phyloP scores from a whole-genome alignment of 208 protist genomes.

The Entamoeba moshkovskii region DNA sequence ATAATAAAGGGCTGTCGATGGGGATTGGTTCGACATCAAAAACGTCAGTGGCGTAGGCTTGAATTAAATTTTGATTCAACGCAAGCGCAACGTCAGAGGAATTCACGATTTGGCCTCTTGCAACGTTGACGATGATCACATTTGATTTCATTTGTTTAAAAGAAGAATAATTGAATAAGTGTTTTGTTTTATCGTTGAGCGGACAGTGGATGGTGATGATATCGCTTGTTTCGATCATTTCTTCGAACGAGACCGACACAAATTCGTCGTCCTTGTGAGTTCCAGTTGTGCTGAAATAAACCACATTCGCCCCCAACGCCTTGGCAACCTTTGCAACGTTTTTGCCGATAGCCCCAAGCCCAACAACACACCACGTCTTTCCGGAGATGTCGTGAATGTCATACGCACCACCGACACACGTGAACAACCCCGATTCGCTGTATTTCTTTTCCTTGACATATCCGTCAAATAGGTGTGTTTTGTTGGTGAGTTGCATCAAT shows the following conservation, averaged over 20 bases:
- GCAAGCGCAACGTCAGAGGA: neutral
- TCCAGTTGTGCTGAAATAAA: neutral
- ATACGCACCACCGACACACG: neutral
- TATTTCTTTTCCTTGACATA: neutral
- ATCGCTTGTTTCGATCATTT: neutral
- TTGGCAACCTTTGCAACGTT: neutral
- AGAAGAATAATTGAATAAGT: neutral
- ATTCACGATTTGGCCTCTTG: neutral
- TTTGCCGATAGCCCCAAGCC: neutral
- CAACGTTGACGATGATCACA: neutral
- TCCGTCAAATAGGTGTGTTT: neutral
- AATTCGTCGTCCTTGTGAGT: neutral
- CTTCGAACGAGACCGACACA: neutral
- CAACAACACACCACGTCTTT: neutral
- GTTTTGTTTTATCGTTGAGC: neutral
- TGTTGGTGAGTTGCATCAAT: neutral
- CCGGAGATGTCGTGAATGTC: neutral
- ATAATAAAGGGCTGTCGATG: neutral
- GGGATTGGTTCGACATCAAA: neutral
- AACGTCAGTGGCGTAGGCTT: neutral
- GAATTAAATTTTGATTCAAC: neutral
- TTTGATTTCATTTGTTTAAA: neutral
- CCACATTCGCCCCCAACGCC: neutral
- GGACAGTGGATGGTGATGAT: neutral
- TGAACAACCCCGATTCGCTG: neutral